Conservation (phyloP, 2,329 filamentous ascomycete species). For the Arthrinium puccinioides region DNA sequence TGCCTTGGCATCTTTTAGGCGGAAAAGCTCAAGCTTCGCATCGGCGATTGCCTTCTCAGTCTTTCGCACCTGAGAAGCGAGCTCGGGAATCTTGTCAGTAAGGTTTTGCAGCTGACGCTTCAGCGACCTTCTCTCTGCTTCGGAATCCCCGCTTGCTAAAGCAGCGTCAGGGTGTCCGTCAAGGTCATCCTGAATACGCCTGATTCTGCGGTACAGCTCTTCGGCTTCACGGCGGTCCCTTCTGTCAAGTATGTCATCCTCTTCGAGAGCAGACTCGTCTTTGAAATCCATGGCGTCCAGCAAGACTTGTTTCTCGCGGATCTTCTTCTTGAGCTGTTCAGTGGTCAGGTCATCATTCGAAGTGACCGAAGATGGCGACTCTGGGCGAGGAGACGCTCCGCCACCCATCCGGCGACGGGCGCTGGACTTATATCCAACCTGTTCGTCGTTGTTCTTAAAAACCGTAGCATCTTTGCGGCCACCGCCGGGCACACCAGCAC, state of each 20-base stretch:
- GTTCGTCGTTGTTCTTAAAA: slow-evolving; percentile 93
- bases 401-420: slow-evolving; percentile 77
- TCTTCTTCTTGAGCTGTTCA: slow-evolving; percentile 86
- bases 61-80: slow-evolving; percentile 85
- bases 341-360: slow-evolving; percentile 76
- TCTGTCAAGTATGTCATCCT: slow-evolving; percentile 86
- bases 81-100: slow-evolving; percentile 82
- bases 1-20: slow-evolving; percentile 85
- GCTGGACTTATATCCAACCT: slow-evolving; percentile 87
- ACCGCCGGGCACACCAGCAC: slow-evolving; percentile 45
- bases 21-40: slow-evolving; percentile 84
- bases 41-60: slow-evolving; percentile 92
- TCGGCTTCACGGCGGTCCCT: slow-evolving; percentile 88
- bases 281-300: slow-evolving; percentile 95
- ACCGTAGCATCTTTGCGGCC: slow-evolving; percentile 90
- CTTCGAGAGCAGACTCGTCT: slow-evolving; percentile 81
- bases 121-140: slow-evolving; percentile 77
- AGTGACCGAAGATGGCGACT: slow-evolving; percentile 60
- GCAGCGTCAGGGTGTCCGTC: slow-evolving; percentile 78
- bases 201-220: slow-evolving; percentile 86
- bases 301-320: slow-evolving; percentile 88
- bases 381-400: slow-evolving; percentile 71
- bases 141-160: slow-evolving; percentile 66
- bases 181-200: slow-evolving; percentile 89
- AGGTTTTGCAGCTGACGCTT: slow-evolving; percentile 84